Conservation (phyloP, 2,329 filamentous ascomycete genomes). For the Penicillium digitatum region DNA sequence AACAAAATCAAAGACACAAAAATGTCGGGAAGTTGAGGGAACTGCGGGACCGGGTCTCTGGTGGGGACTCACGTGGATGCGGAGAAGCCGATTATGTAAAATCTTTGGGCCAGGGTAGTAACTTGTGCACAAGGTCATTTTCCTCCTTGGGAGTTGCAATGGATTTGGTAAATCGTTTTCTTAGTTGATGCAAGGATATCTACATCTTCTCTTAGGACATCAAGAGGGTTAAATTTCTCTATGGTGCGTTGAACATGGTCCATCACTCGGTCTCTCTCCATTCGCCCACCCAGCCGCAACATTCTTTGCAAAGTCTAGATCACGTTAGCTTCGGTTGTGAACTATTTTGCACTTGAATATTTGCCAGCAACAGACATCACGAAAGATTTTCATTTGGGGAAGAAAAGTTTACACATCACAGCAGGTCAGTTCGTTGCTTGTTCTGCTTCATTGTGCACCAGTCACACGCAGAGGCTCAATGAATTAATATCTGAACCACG, state of each 20-base stretch:
- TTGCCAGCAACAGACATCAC: too few species aligned
- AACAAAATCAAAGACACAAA: constrained; percentile 19
- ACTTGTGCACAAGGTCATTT: neutral
- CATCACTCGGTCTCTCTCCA: neutral
- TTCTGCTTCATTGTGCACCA: neutral
- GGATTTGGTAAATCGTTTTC: neutral
- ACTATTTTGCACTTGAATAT: too few species aligned
- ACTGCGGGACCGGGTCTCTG: constrained; percentile 24
- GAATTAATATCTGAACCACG: neutral
- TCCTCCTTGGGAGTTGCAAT: constrained; percentile 34
- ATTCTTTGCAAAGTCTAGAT: too few species aligned
- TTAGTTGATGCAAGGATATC: neutral
- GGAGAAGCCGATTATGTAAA: constrained; percentile 26
- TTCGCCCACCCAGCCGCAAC: neutral
- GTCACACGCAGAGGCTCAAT: neutral
- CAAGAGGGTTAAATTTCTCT: neutral
- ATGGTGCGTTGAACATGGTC: neutral
- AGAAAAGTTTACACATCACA: too few species aligned
- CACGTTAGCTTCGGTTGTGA: too few species aligned
- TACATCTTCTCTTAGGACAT: neutral
- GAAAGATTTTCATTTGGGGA: too few species aligned
- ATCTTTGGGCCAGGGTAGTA: neutral
- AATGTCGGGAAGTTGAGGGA: constrained; percentile 25
- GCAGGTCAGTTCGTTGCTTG: too few species aligned
- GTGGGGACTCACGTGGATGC: constrained; percentile 26